phyloP scores from a whole-genome alignment of 495 filamentous ascomycete species.

The Penicillium arizonense region DNA sequence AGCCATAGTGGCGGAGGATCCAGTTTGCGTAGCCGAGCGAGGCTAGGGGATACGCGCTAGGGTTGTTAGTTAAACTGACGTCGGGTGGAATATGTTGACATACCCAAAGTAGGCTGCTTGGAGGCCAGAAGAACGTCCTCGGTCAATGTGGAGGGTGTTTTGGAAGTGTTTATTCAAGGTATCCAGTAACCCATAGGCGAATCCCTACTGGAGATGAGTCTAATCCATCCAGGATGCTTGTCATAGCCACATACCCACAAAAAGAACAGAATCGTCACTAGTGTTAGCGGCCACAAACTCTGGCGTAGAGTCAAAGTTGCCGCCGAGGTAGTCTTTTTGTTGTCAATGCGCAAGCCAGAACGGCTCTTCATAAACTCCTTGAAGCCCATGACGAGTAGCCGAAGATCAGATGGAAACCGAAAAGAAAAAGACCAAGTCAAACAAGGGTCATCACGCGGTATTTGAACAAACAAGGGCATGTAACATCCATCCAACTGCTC shows the following conservation, averaged over 20 bases:
- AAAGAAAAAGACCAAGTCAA: neutral
- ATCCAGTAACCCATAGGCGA: slow-evolving; percentile 48
- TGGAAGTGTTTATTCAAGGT: slow-evolving; percentile 56
- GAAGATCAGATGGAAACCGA: neutral
- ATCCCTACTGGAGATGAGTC: slow-evolving; percentile 36
- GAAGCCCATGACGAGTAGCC: slow-evolving; percentile 22
- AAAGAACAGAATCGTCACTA: slow-evolving; percentile 66
- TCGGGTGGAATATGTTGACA: neutral
- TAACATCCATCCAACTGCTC: neutral
- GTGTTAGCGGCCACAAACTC: slow-evolving; percentile 48
- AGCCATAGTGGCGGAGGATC: slow-evolving; percentile 51
- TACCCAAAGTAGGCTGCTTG: slow-evolving; percentile 55
- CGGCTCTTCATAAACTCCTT: slow-evolving; percentile 31
- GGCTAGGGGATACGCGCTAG: slow-evolving; percentile 56
- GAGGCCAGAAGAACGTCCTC: slow-evolving; percentile 49
- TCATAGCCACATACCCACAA: slow-evolving; percentile 51
- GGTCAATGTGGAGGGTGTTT: slow-evolving; percentile 49
- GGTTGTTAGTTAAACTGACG: neutral
- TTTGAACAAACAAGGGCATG: neutral
- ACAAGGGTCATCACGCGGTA: neutral
- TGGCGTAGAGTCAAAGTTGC: slow-evolving; percentile 58
- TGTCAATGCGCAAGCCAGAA: slow-evolving; percentile 34
- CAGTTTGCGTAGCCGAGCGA: slow-evolving; percentile 60
- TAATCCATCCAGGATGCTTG: neutral
- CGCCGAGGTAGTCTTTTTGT: slow-evolving; percentile 53